Evolutionary conservation across 2,329 filamentous ascomycete species (phyloP), one percentile per base, ranked within the genome.

Genomic region (Simplicillium sp.): DNA sequence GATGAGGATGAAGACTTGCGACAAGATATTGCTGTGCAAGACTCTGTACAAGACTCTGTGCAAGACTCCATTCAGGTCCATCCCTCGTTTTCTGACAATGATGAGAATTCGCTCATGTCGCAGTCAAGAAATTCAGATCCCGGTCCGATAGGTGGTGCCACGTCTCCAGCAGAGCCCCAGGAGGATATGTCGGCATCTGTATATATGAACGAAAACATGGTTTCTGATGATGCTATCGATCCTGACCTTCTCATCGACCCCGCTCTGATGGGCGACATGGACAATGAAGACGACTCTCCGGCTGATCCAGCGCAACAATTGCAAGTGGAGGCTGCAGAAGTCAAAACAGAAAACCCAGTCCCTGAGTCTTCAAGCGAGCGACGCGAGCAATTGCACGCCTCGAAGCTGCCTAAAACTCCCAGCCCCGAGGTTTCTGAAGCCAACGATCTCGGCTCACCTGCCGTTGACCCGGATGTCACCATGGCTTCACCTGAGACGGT

Each of bases 1-100:
- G 48, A 54, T 39, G 36, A 43, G n/a, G 34, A 36, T 17, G 33
- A 42, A 9, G 20, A 25, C 9, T 9, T 25, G 9, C 20, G 20
- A 25, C 20, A 25, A 9, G 20, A 25, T 25, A 5, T 9, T 6
- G 20, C 9, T 25, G 20, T 25, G 20, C 6, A 25, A 25, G 20
- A 25, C 9, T n/a, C 9, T 25, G 20, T 25, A 9, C 6, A 25
- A 25, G 20, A 25, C 9, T n/a, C 9, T 25, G 20, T 25, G 20
- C 6, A 25, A 25, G 20, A 25, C 9, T 36, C 37, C 29, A 40
- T 45, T 35, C 39, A 45, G 14, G 40, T 40, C 9, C 33, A 17
- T 17, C 34, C n/a, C 11, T 35, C 43, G 16, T 31, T 34, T 16
- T 42, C 43, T 7, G 37, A 25, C 20, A 25, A 37, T 2, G 37